phyloP scores from a whole-genome alignment of 768 basidiomycete genomes.

The Leucocoprinus sp. region DNA sequence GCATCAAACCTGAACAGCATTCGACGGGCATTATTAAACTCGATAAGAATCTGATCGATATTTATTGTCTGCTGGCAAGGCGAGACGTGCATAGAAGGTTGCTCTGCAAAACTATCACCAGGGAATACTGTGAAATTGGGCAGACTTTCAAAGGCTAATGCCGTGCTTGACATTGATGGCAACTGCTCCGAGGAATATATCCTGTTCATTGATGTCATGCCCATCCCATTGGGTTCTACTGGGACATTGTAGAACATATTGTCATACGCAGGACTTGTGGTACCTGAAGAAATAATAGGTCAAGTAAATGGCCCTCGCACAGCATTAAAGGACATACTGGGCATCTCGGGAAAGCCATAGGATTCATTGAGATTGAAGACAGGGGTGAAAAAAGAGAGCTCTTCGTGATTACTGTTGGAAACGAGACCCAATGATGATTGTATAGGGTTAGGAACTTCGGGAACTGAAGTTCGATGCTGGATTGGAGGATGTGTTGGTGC shows the following conservation, averaged over 20 bases:
- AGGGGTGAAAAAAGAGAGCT: constrained; percentile 18
- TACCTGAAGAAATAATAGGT: constrained; percentile 22
- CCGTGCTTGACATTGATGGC: not conserved
- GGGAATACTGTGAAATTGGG: constrained; percentile 7
- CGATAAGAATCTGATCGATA: constrained; percentile 60
- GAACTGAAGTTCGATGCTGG: constrained; percentile 18
- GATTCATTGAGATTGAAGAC: constrained; percentile 18
- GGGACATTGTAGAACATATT: constrained; percentile 4
- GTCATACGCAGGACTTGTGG: constrained; percentile 31
- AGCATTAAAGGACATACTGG: constrained; percentile 28
- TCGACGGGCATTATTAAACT: constrained; percentile 64
- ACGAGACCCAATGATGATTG: constrained; percentile 10
- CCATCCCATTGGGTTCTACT: not conserved
- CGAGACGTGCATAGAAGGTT: not conserved
- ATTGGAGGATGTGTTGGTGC: constrained; percentile 17
- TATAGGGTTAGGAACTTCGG: constrained; percentile 16
- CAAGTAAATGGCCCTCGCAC: constrained; percentile 6
- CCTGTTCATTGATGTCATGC: not conserved
- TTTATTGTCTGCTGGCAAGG: constrained; percentile 33
- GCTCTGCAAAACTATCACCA: constrained; percentile 1
- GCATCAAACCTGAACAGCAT: constrained; percentile 53
- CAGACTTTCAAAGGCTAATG: not conserved
- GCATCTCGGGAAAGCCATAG: constrained; percentile 30
- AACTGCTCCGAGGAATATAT: constrained; percentile 6
- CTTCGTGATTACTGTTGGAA: constrained; percentile 15